Evolutionary conservation across 2,329 filamentous ascomycete species (phyloP), one percentile per base, ranked within the genome.

Genomic region (Echinosphaeria canescens): DNA sequence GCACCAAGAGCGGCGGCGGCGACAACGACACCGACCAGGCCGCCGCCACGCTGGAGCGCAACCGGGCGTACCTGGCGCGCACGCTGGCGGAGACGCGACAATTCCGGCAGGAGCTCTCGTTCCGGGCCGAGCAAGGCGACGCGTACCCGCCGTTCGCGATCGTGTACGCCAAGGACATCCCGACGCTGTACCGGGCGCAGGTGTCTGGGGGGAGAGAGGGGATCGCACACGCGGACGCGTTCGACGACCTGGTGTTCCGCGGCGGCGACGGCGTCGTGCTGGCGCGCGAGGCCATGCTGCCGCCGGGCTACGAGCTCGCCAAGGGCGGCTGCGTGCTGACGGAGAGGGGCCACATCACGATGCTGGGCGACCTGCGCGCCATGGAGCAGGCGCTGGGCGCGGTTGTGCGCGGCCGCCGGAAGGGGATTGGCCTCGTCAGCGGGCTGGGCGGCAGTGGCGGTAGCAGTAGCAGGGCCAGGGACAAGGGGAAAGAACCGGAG

Each of bases 221-320:
- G 0, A 92, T 93, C 36, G 63, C 69, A 26, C 67, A 69, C 32
- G 54, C 67, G 0, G 80, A 90, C 45, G 73, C 69, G 1, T 93
- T 91, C 43, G 81, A 91, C 35, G 74, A 90, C 37, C 57, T 95
- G 3, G 65, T 80, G 0, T 93, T 93, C 49, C 75, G 76, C 1
- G 74, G 73, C 13, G 82, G 84, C 3, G 84, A 95, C 42, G 85
- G 84, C 0, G 84, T 95, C 0, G 81, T 85, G 29, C 59, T 93
- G 5, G 79, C 84, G 1, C 68, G 68, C 27, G 79, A 85, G 33
- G 76, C 82, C 1, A 85, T 90, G 78, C 48, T 90, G 23, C 84
- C 84, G 0, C 51, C 64, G 3, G 82, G 82, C 0, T 93, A 92
- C 43, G 59, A 63, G 26, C 56, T 76, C 19, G 79, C 73, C 2